phyloP scores from a whole-genome alignment of 2,329 filamentous ascomycete genomes.

The Beauveria medogensis region DNA sequence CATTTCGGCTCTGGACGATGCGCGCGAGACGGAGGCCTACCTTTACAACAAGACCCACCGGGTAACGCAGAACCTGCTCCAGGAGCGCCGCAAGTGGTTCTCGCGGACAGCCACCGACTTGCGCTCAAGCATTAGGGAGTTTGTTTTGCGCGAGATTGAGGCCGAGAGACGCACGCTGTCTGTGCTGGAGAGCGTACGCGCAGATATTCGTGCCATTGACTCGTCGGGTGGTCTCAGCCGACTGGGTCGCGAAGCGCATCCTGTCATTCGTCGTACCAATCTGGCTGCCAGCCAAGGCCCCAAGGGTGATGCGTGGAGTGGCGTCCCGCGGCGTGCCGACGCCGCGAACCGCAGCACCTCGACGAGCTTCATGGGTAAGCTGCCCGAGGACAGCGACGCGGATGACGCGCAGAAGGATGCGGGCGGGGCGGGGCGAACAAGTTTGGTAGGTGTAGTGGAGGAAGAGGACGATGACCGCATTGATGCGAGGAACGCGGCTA shows the following conservation, averaged over 20 bases:
- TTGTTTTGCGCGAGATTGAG: conserved; percentile 90
- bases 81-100: conserved; percentile 89
- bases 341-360: conserved; percentile 71
- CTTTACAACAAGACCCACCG: conserved; percentile 78
- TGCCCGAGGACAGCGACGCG: conserved; percentile 52
- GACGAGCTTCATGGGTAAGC: conserved; percentile 58
- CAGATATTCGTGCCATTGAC: conserved; percentile 90
- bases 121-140: conserved; percentile 77
- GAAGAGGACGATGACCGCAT: conserved; percentile 90
- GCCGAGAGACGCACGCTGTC: conserved; percentile 86
- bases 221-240: conserved; percentile 81
- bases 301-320: conserved; percentile 97
- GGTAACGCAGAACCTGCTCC: conserved; percentile 80
- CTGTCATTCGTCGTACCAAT: conserved; percentile 62
- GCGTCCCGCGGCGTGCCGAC: conserved; percentile 76
- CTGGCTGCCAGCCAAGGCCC: conserved; percentile 86
- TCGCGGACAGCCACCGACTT: conserved; percentile 77
- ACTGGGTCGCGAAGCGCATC: conserved; percentile 81
- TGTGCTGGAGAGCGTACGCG: conserved; percentile 85
- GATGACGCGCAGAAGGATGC: conserved; percentile 34
- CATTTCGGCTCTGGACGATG: conserved; percentile 84
- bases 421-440: conserved; percentile 35
- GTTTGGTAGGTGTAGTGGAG: conserved; percentile 55
- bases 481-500: conserved; percentile 92
- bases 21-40: conserved; percentile 70